A percentile compares a stretch with the other conserved stretches of the same genome.
Evolutionary conservation across 768 basidiomycete genomes (phyloP).

Genomic region (Suillus brevipes): DNA sequence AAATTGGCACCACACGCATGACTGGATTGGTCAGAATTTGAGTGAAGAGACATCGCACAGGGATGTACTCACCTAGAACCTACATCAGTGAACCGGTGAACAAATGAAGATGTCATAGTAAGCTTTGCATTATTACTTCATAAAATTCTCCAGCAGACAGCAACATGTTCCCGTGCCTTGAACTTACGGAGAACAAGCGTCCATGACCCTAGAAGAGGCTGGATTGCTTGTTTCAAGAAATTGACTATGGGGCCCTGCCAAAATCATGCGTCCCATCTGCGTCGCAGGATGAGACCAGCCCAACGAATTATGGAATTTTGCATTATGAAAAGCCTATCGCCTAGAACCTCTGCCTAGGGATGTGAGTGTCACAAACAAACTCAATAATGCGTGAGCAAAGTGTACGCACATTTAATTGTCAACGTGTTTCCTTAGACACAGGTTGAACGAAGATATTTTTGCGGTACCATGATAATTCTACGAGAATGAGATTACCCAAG

Average conservation of each 20-base stretch:
- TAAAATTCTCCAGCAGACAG: not conserved
- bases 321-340: not conserved
- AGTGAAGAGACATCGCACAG: no score
- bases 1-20: no score
- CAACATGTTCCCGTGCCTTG: not conserved
- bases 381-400: not conserved
- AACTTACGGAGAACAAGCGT: not conserved
- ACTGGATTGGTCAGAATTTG: no score
- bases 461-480: slow-evolving; percentile 82
- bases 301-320: not conserved
- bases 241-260: not conserved
- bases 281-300: not conserved
- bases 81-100: no score
- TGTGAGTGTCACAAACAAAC: not conserved
- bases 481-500: slow-evolving; percentile 6
- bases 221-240: not conserved
- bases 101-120: no score
- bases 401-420: not conserved
- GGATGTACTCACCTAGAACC: no score
- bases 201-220: not conserved
- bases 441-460: slow-evolving; percentile 58
- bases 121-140: no score
- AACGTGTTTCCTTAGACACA: not conserved
- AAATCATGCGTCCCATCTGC: not conserved
- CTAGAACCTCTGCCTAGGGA: not conserved